phyloP scores from a whole-genome alignment of 495 filamentous ascomycete species.

The Penicillium argentinense region DNA sequence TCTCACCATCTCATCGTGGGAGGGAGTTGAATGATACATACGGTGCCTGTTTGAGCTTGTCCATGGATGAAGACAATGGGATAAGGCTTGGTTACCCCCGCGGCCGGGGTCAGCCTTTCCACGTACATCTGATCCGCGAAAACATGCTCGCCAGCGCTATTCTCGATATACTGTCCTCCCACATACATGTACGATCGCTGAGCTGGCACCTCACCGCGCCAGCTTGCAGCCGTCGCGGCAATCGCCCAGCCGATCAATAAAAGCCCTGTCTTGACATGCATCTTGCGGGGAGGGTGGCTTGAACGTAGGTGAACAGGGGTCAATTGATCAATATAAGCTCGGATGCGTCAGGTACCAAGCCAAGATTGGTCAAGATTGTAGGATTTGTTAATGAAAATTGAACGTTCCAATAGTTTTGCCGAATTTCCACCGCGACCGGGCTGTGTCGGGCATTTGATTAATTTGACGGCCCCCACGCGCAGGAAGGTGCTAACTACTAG shows the following conservation, averaged over 20 bases:
- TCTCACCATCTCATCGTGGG: too few species aligned
- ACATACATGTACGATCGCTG: constrained; percentile 49
- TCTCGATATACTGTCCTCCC: constrained; percentile 43
- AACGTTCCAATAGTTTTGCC: too few species aligned
- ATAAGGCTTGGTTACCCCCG: constrained; percentile 20
- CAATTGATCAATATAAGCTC: too few species aligned
- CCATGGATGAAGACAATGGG: constrained; percentile 57
- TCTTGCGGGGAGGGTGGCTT: background rate
- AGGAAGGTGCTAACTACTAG: too few species aligned
- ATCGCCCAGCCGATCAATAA: constrained; percentile 5
- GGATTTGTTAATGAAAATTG: too few species aligned
- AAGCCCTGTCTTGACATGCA: constrained; percentile 6
- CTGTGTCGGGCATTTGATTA: too few species aligned
- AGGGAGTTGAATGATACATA: constrained; percentile 37
- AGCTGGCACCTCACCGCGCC: constrained; percentile 5
- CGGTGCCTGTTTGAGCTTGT: constrained; percentile 49
- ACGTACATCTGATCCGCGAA: constrained; percentile 56
- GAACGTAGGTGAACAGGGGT: background rate
- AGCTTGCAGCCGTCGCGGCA: constrained; percentile 5
- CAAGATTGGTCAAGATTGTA: too few species aligned
- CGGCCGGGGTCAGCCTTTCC: constrained; percentile 47
- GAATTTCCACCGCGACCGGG: too few species aligned
- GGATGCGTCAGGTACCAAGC: too few species aligned
- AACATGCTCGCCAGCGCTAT: constrained; percentile 33
- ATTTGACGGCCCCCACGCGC: too few species aligned